phyloP scores from a whole-genome alignment of 805 yeast genomes.

The Candida methanosorbosa region DNA sequence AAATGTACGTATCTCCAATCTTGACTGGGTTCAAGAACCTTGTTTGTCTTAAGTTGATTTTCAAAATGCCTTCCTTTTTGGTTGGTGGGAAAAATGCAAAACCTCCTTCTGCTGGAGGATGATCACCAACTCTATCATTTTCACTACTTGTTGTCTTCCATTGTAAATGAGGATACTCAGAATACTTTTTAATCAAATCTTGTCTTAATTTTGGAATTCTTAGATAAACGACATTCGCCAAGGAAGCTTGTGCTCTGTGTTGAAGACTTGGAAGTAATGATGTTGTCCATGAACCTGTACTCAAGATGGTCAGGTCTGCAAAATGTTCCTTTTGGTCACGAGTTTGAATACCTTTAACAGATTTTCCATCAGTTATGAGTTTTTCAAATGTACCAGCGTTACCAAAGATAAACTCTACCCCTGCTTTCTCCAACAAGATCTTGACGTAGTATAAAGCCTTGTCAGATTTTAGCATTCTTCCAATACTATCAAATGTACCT shows the following conservation, averaged over 20 bases:
- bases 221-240: constrained; percentile 26
- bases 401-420: constrained; percentile 26
- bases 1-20: constrained; percentile 12
- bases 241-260: constrained; percentile 27
- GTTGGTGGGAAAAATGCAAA: too few relatives aligned
- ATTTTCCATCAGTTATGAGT: constrained; percentile 7
- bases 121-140: too few relatives aligned
- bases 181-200: constrained; percentile 25
- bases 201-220: constrained; percentile 27
- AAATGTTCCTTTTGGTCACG: constrained; percentile 17
- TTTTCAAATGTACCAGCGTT: constrained; percentile 21
- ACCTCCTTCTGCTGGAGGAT: too few relatives aligned
- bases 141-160: too few relatives aligned
- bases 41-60: constrained; percentile 27
- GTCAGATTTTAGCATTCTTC: constrained; percentile 26
- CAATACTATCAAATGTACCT: constrained; percentile 21
- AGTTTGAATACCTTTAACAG: constrained; percentile 20
- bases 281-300: constrained; percentile 24
- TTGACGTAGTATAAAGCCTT: constrained; percentile 24
- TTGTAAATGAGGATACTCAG: too few relatives aligned
- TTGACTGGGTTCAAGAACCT: constrained; percentile 25
- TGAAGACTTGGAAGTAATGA: constrained; percentile 24
- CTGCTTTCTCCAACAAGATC: constrained; percentile 16
- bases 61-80: constrained; percentile 27
- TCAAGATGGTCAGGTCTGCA: constrained; percentile 18